Conservation (phyloP, 2,329 filamentous ascomycete genomes). For the Cucurbitaria berberidis region DNA sequence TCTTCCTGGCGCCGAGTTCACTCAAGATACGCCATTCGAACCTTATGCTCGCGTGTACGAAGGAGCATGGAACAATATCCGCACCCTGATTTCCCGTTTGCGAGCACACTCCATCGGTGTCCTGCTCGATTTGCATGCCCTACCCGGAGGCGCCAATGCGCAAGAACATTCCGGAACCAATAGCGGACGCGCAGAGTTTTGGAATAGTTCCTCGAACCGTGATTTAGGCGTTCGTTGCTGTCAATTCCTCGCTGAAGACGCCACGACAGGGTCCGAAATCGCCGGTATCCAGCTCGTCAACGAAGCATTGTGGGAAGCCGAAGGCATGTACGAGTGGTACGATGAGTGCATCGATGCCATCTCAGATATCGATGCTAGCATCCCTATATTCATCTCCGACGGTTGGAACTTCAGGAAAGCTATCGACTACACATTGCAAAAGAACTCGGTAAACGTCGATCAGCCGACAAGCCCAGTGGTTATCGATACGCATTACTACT, state of each 20-base stretch:
- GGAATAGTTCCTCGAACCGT: constrained; percentile 54
- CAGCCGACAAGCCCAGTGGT: constrained; percentile 55
- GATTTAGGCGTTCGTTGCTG: constrained; percentile 56
- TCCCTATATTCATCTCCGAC: constrained; percentile 65
- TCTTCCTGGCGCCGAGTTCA: constrained; percentile 58
- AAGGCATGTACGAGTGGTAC: constrained; percentile 64
- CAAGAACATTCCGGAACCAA: constrained; percentile 64
- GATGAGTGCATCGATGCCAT: constrained; percentile 57
- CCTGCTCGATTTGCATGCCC: constrained; percentile 64
- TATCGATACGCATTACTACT: constrained; percentile 66
- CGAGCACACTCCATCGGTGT: constrained; percentile 59
- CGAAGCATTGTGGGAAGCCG: constrained; percentile 59
- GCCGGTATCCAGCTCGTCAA: constrained; percentile 65
- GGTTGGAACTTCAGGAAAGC: constrained; percentile 60
- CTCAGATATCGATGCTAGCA: constrained; percentile 54
- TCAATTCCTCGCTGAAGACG: constrained; percentile 59
- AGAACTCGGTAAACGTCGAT: constrained; percentile 45
- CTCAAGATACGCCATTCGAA: constrained; percentile 60
- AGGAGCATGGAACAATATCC: constrained; percentile 61
- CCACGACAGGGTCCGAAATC: constrained; percentile 52
- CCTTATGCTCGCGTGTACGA: constrained; percentile 57
- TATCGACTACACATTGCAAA: constrained; percentile 53
- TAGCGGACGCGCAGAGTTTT: constrained; percentile 59
- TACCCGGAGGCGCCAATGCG: constrained; percentile 64
- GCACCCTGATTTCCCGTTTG: constrained; percentile 55